Evolutionary conservation across 1,284 basidiomycete genomes (phyloP), one percentile per base, ranked within the genome.

Genomic region (Wolfiporia cocos): DNA sequence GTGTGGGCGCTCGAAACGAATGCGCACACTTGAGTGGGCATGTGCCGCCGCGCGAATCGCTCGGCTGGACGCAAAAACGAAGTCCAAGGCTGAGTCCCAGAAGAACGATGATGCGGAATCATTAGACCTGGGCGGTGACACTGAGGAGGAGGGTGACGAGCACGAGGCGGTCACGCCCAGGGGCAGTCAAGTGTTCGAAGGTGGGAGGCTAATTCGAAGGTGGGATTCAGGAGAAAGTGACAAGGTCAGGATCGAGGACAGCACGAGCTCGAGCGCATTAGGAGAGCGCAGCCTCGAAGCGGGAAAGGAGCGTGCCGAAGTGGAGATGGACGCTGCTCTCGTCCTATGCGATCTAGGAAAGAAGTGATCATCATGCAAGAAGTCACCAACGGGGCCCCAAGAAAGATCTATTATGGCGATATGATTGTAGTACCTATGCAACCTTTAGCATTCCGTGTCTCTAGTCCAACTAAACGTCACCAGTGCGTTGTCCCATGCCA

Each of bases 1-100:
- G 39, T 71, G 65, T 50, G 49, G 52, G 36, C 29, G 48, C 38
- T 15, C 59, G 41, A 60, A 61, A 42, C 58, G 66, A 48, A 61
- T 68, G 43, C 66, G 71, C 28, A 82, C 79, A 26, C 69, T 86
- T 19, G 83, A 86, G 56, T 86, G 81, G 77, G 83, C 83, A 3
- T 86, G 83, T 57, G 83, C 78, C 0, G 71, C 74, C 7, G 78
- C 78, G 26, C 53, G 69, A 22, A 39, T 70, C 6, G 60, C 65
- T 15, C 61, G 59, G 9, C 63, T 66, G 49, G 62, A 66, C 37
- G 55, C 38, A 41, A 45, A 52, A 10, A 54, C 34, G 45, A 53
- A 50, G 0, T 41, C 44, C 5, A 53, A 45, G 11, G 57, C 52
- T 28, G 62, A 61, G n/a, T 54, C 56, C 6, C n/a, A n/a, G n/a